Conservation (phyloP, 768 basidiomycete genomes). For the Mycena galopus region DNA sequence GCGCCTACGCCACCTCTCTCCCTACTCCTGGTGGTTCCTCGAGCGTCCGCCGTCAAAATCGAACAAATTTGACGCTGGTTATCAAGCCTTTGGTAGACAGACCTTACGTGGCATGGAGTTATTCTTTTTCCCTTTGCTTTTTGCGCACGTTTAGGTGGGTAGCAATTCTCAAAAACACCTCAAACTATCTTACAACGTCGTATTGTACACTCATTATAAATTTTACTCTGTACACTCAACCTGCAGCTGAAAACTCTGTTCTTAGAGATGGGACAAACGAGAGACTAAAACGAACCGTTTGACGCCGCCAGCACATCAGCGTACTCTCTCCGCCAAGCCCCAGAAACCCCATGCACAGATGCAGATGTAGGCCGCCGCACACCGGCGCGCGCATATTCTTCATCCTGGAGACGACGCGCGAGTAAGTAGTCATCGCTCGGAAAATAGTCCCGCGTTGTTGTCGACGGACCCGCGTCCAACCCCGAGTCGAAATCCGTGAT, state of each 20-base stretch:
- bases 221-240: background rate
- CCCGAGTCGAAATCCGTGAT: background rate
- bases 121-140: no score
- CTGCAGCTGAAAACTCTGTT: background rate
- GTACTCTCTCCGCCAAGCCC: background rate
- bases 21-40: no score
- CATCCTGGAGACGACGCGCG: slow-evolving; percentile 14
- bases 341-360: background rate
- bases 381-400: background rate
- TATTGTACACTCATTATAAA: background rate
- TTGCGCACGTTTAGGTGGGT: no score
- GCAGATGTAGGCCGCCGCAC: background rate
- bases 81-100: no score
- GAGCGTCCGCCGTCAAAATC: no score
- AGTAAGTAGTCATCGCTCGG: slow-evolving; percentile 3
- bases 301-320: background rate
- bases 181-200: no score
- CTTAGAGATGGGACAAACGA: background rate
- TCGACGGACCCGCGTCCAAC: background rate
- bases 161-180: no score
- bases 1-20: no score
- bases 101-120: no score
- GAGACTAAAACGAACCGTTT: background rate
- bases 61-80: no score
- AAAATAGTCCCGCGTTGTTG: no score